Evolutionary conservation across 805 yeast species (phyloP), one percentile per base, ranked within the genome.

Genomic region (Suhomyces tanzawaensis): DNA sequence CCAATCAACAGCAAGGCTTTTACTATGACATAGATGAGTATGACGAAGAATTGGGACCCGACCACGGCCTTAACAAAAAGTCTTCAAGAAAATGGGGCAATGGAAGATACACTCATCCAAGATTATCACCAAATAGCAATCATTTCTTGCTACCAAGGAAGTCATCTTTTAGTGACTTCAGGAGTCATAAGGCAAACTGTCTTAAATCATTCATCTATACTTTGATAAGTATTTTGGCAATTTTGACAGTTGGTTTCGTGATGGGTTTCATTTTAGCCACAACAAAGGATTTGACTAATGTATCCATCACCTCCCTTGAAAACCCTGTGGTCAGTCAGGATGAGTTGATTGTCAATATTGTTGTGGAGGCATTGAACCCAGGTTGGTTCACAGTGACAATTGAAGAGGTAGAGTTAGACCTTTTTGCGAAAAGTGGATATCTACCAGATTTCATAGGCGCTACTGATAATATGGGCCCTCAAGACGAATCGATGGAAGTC

Each of bases 211-310:
- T 67, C 22, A 51, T 67, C 35, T 76, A 74, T 45, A 71, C 81
- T 0, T 44, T 74, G 23, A 47, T 69, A 28, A 52, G 73, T 25
- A 70, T 77, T 2, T 47, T 77, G 12, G 56, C 74, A 11, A 67
- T 87, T n/a, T 59, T 86, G 8, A 66, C 80, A 1, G 57, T 84
- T 21, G 96, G 96, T 1, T 88, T 91, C 52, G 67, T 85, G 4
- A 70, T 82, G 52, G 98, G 98, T 0, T 86, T 90, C 53, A 64
- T 89, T 2, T 64, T 90, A 29, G 96, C 96, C 0, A 81, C 95
- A 1, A 82, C 88, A 14, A 88, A 87, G 49, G 96, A 91, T 40
- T 65, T 91, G 38, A 79, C 82, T 36, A 74, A 76, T 43, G 82
- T 88, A 14, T 63, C 74, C 15, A 76, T 90, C 7, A 57, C 67